Evolutionary conservation across 192 early-diverging fungal species (phyloP), one percentile per base, ranked within the genome.

Genomic region (Gamsiella multidivaricata): DNA sequence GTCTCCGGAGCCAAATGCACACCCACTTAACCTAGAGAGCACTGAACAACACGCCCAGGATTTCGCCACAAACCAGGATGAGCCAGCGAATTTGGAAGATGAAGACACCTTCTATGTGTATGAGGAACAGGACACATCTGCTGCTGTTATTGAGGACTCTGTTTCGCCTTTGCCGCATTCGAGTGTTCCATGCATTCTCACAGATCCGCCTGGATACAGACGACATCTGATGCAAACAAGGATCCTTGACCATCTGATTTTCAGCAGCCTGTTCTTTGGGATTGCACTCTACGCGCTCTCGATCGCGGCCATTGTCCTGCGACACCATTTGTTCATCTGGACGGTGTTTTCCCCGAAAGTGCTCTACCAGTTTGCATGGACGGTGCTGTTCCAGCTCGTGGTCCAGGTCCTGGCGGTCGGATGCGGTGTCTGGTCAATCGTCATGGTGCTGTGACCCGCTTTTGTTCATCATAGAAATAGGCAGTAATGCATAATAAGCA

Each of bases 291-390:
- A 87, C 32, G 64, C 75, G 17, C 79, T 94, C 12, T 89, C 89
- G 33, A 61, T 91, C 3, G 87, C 89, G 3, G 90, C 91, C 7
- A 88, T 88, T 10, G 56, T 88, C 15, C 75, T 90, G 53, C 81
- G 91, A 18, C 83, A 88, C 20, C 92, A 94, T 52, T 70, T 92
- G 34, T 94, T 94, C 71, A 90, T 94, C 47, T 94, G 91, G 91
- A 92, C 92, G 0, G 92, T 94, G 7, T 94, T 94, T 67, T 94
- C 92, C 54, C 92, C 92, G 31, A 91, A 91, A 51, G 91, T 90
- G 37, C 81, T 94, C 53, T 94, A 91, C 68, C 91, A 92, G 69
- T 81, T 90, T 18, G 86, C 85, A 17, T 94, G 92, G 92, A 84
- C 84, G 11, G 79, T 74, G 1, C 45, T 85, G 1, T 81, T 71